These are phyloP conservation scores for Citeromyces hawaiiensis DNA, from an alignment of 1,139 yeast genomes.

Conservation along the genomic window DNA sequence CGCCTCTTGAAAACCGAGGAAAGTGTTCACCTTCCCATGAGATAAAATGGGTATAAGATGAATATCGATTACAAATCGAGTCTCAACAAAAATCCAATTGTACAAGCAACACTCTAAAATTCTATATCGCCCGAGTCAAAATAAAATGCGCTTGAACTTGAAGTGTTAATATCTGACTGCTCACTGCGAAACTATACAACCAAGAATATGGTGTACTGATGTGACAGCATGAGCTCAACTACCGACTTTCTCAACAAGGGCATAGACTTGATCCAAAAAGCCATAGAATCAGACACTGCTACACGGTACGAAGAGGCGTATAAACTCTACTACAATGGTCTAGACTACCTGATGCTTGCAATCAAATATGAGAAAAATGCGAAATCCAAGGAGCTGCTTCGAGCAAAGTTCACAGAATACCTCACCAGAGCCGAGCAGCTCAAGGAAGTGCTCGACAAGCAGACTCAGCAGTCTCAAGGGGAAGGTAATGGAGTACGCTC, in stretches of 20 bases:
- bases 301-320: conserved; percentile 91
- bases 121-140: no score
- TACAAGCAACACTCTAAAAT: no score
- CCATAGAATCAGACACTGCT: conserved; percentile 89
- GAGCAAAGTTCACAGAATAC: conserved; percentile 85
- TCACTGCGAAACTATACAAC: not conserved
- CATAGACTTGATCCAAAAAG: conserved; percentile 84
- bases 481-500: conserved; percentile 54
- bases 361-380: conserved; percentile 91
- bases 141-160: no score
- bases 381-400: conserved; percentile 76
- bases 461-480: conserved; percentile 30
- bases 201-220: not conserved
- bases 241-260: conserved; percentile 82
- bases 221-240: conserved; percentile 9
- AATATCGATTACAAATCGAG: no score
- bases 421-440: conserved; percentile 88
- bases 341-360: conserved; percentile 92
- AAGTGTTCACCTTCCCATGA: no score
- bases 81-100: no score
- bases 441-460: conserved; percentile 76
- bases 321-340: conserved; percentile 81
- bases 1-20: no score
- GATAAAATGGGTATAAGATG: no score
- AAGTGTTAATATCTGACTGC: no score